Conservation (phyloP, 352 stramenopile species). For the Phytophthora chlamydospora region DNA sequence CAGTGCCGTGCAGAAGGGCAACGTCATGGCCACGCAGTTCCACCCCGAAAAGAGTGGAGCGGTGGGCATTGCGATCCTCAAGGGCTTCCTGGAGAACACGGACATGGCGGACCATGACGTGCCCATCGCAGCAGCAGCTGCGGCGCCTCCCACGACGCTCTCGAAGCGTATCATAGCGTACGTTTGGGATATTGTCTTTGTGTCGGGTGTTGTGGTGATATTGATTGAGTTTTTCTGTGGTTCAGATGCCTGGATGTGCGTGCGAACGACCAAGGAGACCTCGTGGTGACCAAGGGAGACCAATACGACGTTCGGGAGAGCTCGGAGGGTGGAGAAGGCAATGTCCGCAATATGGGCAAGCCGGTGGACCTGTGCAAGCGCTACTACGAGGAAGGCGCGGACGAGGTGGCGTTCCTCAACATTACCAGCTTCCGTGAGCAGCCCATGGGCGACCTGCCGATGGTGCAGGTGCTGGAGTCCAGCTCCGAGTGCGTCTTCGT, state of each 20-base stretch:
- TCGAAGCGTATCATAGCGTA: slow-evolving; percentile 96
- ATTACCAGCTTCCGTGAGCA: slow-evolving; percentile 98
- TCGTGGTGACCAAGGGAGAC: slow-evolving; percentile 99
- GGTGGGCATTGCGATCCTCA: slow-evolving; percentile 92
- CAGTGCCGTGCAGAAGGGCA: slow-evolving; percentile 94
- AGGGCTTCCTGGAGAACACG: slow-evolving; percentile 92
- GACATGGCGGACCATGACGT: slow-evolving; percentile 55
- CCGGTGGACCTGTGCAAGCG: slow-evolving; percentile 94
- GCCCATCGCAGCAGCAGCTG: slow-evolving; percentile 34
- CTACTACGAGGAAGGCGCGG: slow-evolving; percentile 96
- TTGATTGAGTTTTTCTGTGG: slow-evolving; percentile 1
- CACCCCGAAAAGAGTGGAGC: slow-evolving; percentile 98
- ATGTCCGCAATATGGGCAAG: slow-evolving; percentile 98
- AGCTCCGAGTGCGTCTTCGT: slow-evolving; percentile 97
- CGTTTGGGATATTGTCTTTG: slow-evolving; percentile 19
- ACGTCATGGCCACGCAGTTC: slow-evolving; percentile 98
- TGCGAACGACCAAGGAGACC: slow-evolving; percentile 95
- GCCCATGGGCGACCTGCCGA: slow-evolving; percentile 96
- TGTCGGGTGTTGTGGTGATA: slow-evolving; percentile 8
- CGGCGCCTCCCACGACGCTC: slow-evolving; percentile 70
- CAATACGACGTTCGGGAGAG: slow-evolving; percentile 98
- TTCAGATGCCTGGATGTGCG: slow-evolving; percentile 95
- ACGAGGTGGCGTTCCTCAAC: slow-evolving; percentile 99
- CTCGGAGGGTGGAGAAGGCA: slow-evolving; percentile 63
- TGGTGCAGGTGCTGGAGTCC: slow-evolving; percentile 95